Evolutionary conservation across 495 filamentous ascomycete genomes (phyloP).

Genomic region (Daldinia bambusicola): DNA sequence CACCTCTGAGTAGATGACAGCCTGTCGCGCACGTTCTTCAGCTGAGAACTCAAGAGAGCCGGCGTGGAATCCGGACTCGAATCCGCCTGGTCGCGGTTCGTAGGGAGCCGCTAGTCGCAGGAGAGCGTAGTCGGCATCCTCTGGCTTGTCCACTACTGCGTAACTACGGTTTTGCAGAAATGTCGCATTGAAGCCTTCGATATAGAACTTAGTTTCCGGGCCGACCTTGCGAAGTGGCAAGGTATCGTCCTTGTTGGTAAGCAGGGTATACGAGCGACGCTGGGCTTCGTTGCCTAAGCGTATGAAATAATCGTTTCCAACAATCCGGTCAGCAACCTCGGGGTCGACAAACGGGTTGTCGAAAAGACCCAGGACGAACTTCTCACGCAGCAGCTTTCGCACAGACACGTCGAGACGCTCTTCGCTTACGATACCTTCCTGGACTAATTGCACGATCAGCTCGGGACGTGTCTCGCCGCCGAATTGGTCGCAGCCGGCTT

Average conservation of each 20-base stretch:
- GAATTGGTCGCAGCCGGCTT: constrained; percentile 54
- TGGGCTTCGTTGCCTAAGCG: constrained; percentile 48
- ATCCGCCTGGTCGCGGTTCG: constrained; percentile 46
- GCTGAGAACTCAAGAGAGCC: constrained; percentile 52
- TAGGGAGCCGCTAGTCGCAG: constrained; percentile 50
- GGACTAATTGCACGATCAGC: constrained; percentile 57
- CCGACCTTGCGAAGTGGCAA: constrained; percentile 37
- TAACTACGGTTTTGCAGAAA: constrained; percentile 32
- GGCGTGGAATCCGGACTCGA: constrained; percentile 49
- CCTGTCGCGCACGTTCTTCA: constrained; percentile 47
- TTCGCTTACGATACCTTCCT: constrained; percentile 61
- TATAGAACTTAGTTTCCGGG: constrained; percentile 43
- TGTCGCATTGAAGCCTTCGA: constrained; percentile 47
- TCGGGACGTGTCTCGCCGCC: constrained; percentile 52
- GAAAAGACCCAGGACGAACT: constrained; percentile 70
- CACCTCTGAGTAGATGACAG: constrained; percentile 44
- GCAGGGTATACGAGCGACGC: constrained; percentile 48
- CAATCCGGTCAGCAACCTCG: constrained; percentile 44
- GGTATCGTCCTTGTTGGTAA: constrained; percentile 46
- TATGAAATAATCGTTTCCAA: constrained; percentile 50
- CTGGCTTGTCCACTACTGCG: constrained; percentile 30
- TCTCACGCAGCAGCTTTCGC: constrained; percentile 62
- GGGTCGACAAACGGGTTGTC: constrained; percentile 64
- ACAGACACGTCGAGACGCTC: constrained; percentile 65
- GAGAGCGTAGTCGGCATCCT: constrained; percentile 52